Base-by-base conservation (phyloP, 1,139 yeast species). In the Petasospora fabianii region DNA sequence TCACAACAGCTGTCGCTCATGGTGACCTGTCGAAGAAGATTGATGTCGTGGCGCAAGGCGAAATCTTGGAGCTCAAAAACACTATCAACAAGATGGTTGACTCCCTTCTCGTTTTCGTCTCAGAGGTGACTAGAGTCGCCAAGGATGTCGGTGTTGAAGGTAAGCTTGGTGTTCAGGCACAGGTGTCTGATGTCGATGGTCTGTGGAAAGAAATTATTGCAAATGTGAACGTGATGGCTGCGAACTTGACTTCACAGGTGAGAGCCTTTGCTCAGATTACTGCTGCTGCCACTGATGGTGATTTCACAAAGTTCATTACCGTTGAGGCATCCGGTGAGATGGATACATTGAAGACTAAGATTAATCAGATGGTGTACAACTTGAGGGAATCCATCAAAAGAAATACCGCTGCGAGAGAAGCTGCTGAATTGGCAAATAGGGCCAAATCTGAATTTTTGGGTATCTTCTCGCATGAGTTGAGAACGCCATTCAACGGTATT, bases 251-350 rank as follows among this genome's bases (percentile, higher is more conserved):
- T 0, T 81, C 94, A 1, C 95, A 85, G 65, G 95, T 85, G 56
- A 77, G 95, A 64, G 95, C 95, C 0, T 85, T 85, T 67, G 95
- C 94, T 28, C 95, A 85, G 59, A 85, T 85, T 56, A 86, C 95
- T 1, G 95, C 92, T 20, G 94, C 95, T 18, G 95, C 95, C 7
- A 84, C 95, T 2, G 95, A 85, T 64, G 95, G 95, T 59, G 95
- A 85, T 59, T 85, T 85, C 62, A 84, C 95, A 0, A 71, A 92
- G 47, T 84, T 85, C 56, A 86, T 85, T 52, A 85, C 95, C 0
- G 95, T 85, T 44, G 95, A 85, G 56, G 95, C 95, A 1, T 73
- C 82, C 36, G 95, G 95, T 60, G 95, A 85, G 68, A 85, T 85
- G 95, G 95, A 85, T 62, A 94, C 95, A 1, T 71, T 85, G 56